Evolutionary conservation across 306 rosid species (phyloP).

Genomic region (Sesbania bispinosa): DNA sequence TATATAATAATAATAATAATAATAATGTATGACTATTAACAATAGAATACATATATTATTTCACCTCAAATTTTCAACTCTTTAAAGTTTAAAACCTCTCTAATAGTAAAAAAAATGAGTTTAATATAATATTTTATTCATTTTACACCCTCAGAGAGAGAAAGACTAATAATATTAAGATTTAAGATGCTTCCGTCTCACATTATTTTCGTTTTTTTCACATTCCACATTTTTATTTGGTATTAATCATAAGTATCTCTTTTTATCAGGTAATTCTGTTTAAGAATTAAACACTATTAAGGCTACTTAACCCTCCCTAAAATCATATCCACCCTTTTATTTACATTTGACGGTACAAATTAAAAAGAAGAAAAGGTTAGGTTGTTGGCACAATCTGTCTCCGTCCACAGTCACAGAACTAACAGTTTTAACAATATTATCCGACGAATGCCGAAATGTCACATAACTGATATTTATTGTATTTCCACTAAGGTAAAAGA

Average conservation of each 20-base stretch:
- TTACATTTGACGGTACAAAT: neutral
- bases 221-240: neutral
- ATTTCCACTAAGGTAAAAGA: neutral
- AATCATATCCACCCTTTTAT: too few species aligned
- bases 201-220: neutral
- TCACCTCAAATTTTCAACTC: neutral
- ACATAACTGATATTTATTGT: neutral
- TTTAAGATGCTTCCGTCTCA: neutral
- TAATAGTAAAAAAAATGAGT: neutral
- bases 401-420: neutral
- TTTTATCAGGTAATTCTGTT: too few species aligned
- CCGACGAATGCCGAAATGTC: neutral
- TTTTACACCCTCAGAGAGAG: neutral
- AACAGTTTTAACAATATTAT: neutral
- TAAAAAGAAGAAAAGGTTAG: constrained; percentile 23
- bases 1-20: neutral
- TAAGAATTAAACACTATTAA: too few species aligned
- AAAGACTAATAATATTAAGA: too few species aligned
- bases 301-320: too few species aligned
- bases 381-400: neutral
- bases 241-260: too few species aligned
- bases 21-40: neutral
- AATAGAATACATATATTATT: neutral
- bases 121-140: neutral
- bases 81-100: neutral